Base-by-base conservation (phyloP, 1,284 basidiomycete species). In the Wallemia mellicola region DNA sequence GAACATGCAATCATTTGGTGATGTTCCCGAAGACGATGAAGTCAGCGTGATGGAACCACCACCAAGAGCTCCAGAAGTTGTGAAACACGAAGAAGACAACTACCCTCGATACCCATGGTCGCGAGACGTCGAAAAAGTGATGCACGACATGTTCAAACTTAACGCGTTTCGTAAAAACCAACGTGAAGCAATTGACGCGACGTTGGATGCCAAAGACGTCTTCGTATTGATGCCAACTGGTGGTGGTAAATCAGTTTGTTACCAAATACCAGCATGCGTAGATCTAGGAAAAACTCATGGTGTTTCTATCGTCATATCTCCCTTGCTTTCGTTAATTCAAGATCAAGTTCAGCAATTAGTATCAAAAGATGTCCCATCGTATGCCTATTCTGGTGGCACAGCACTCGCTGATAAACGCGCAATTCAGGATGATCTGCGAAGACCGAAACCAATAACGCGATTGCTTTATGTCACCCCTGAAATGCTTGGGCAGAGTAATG, bases 181-280 rank as follows among this genome's bases (percentile, higher is more conserved):
- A 68, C 76, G 86, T 33, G 82, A 86, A 66, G 88, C 86, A 0
- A 86, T 96, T 65, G 77, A 80, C 58, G 82, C 81, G 1, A 81
- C 84, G 0, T 73, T 98, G 68, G 73, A 75, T 0, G 88, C 83
- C 1, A 76, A 75, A 58, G 91, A 98, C 66, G 86, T 89, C 15
- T 89, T 96, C 64, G 86, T 95, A 22, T 76, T 98, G 3, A 92
- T 96, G 80, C 92, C 94, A 0, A 98, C 92, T 0, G 92, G 92
- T 27, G 92, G 91, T 3, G 92, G 91, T 0, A 96, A 96, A 72
- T 83, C 80, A 65, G 72, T 89, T 54, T 87, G 83, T 64, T 89
- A 79, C 65, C 81, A 38, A 1, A 25, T 28, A 30, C 28, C 26
- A 25, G 24, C 54, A 7, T 61, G 72, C 60, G 71, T 67, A 63